phyloP scores from a whole-genome alignment of 345 rosid species.

The Hevea brasiliensis region DNA sequence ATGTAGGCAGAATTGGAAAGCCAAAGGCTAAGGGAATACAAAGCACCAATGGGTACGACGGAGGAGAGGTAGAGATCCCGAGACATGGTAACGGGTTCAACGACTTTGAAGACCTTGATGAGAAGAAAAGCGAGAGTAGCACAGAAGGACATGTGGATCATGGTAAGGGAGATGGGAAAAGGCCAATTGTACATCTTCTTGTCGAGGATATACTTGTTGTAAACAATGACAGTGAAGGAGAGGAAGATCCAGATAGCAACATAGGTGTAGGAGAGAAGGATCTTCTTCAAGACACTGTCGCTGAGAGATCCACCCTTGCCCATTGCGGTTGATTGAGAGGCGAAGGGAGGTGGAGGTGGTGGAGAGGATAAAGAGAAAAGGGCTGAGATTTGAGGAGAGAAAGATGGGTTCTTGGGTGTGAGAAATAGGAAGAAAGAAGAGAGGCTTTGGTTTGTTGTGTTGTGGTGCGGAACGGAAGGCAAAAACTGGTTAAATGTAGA shows the following conservation, averaged over 20 bases:
- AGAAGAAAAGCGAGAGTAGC: conserved; percentile 77
- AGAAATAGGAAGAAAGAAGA: not conserved
- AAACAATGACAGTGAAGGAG: conserved; percentile 94
- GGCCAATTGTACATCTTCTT: conserved; percentile 99
- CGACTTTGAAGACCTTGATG: conserved; percentile 86
- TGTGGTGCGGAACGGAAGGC: too few relatives aligned
- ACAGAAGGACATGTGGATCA: conserved; percentile 99
- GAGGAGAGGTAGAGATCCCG: conserved; percentile 76
- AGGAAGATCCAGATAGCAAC: conserved; percentile 98
- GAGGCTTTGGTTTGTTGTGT: not conserved
- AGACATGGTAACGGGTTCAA: conserved; percentile 87
- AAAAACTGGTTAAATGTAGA: too few relatives aligned
- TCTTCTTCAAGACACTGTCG: conserved; percentile 81
- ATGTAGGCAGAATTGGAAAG: conserved; percentile 95
- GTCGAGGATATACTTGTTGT: conserved; percentile 98
- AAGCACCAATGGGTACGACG: conserved; percentile 90
- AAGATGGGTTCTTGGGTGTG: not conserved
- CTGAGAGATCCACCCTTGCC: conserved; percentile 88
- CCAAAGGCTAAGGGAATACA: conserved; percentile 90
- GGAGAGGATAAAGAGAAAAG: too few relatives aligned
- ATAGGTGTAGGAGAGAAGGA: conserved; percentile 88
- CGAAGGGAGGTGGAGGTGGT: not conserved
- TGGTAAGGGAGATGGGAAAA: conserved; percentile 89
- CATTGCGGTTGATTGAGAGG: conserved; percentile 34
- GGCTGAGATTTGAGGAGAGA: too few relatives aligned